phyloP scores from a whole-genome alignment of 345 rosid species.

The Eucalyptus sp. region DNA sequence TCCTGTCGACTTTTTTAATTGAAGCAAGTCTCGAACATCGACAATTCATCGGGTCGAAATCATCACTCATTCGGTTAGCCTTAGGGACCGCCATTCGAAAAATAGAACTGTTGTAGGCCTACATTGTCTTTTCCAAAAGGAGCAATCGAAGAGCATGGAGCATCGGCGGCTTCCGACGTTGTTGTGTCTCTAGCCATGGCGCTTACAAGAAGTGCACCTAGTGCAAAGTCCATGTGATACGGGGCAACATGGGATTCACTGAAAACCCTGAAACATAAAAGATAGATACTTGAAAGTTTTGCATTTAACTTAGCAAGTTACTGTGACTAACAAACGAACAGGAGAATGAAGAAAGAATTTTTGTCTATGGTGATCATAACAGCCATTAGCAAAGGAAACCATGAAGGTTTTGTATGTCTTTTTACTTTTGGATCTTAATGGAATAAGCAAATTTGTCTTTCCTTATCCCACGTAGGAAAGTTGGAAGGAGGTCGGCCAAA shows the following conservation, averaged over 20 bases:
- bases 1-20: neutral
- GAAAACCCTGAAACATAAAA: neutral
- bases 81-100: neutral
- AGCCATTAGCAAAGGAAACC: neutral
- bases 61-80: accelerated
- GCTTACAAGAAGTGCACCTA: neutral
- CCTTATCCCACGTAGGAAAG: too few relatives aligned
- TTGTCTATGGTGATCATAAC: neutral
- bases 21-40: neutral
- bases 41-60: neutral
- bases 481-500: too few relatives aligned
- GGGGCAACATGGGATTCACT: too few relatives aligned
- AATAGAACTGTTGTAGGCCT: neutral
- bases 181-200: neutral
- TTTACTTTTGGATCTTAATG: neutral
- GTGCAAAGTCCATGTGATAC: neutral
- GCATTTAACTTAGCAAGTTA: neutral
- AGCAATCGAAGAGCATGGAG: neutral
- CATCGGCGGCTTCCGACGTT: neutral
- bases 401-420: neutral
- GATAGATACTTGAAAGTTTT: neutral
- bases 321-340: neutral
- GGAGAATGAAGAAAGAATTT: neutral
- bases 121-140: neutral
- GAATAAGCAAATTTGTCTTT: neutral